phyloP scores from a whole-genome alignment of 805 yeast species.

The Suhomyces canberraensis region DNA sequence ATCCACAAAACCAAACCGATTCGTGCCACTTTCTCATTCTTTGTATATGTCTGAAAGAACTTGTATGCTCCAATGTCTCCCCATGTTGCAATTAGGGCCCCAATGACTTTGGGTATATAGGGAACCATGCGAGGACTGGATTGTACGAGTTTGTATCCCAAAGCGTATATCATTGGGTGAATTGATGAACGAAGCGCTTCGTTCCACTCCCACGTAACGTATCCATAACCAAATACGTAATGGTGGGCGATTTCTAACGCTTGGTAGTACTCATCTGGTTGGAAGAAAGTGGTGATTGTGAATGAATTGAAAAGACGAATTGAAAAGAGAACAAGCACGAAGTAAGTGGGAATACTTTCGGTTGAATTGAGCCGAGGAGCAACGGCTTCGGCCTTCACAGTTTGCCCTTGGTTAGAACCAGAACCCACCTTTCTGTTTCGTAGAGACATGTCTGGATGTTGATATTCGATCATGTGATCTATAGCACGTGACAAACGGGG shows the following conservation, averaged over 20 bases:
- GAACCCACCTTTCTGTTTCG: background rate
- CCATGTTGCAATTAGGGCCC: slow-evolving; percentile 64
- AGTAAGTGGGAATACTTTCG: too few species aligned
- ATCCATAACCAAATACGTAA: slow-evolving; percentile 74
- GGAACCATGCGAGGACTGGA: slow-evolving; percentile 11
- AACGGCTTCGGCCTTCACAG: too few species aligned
- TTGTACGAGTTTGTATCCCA: slow-evolving; percentile 34
- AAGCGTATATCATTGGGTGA: slow-evolving; percentile 72
- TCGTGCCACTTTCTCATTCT: slow-evolving; percentile 33
- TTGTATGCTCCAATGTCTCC: slow-evolving; percentile 63
- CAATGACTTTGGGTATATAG: slow-evolving; percentile 58
- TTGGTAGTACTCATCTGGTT: slow-evolving; percentile 96
- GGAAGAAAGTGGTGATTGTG: slow-evolving; percentile 73
- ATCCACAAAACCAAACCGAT: slow-evolving; percentile 50
- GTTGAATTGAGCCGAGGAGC: too few species aligned
- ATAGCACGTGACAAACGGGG: background rate
- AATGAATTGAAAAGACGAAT: slow-evolving; percentile 63
- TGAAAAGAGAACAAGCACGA: slow-evolving; percentile 15
- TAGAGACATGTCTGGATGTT: background rate
- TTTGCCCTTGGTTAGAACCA: too few species aligned
- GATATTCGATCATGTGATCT: background rate
- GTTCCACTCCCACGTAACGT: slow-evolving; percentile 93
- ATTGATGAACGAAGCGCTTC: slow-evolving; percentile 69
- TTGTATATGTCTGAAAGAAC: slow-evolving; percentile 41
- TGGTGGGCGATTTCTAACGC: slow-evolving; percentile 87